phyloP scores from a whole-genome alignment of 192 early-diverging fungal genomes.

The Coemansia sp. region DNA sequence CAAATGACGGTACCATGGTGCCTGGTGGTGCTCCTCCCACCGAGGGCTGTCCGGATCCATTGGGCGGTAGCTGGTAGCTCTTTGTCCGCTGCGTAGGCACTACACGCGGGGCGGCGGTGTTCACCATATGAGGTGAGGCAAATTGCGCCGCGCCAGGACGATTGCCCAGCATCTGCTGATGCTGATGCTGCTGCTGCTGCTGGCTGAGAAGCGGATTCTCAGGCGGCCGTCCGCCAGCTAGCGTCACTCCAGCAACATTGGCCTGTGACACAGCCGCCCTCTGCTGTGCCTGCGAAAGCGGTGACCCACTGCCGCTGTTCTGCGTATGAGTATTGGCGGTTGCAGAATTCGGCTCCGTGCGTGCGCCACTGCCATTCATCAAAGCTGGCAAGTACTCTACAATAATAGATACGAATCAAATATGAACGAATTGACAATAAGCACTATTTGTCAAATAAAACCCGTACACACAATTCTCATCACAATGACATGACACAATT shows the following conservation, averaged over 20 bases:
- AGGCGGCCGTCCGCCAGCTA: background rate
- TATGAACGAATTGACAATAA: background rate
- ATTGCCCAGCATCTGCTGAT: conserved; percentile 7
- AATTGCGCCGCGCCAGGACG: conserved; percentile 15
- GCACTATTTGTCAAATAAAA: background rate
- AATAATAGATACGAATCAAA: background rate
- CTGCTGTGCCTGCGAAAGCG: background rate
- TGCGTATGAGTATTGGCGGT: background rate
- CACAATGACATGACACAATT: background rate
- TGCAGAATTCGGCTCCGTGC: background rate
- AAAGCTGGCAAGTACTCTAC: background rate
- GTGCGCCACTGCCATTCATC: conserved; percentile 1
- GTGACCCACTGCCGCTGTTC: conserved; percentile 1
- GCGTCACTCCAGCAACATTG: background rate
- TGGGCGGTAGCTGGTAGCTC: conserved; percentile 12
- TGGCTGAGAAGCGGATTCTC: conserved; percentile 2
- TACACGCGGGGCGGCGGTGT: conserved; percentile 20
- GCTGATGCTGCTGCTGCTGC: conserved; percentile 18
- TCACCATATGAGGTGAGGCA: conserved; percentile 29
- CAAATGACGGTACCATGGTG: background rate
- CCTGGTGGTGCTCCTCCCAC: background rate
- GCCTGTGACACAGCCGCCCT: background rate
- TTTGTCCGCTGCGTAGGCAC: conserved; percentile 38
- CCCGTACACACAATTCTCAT: background rate
- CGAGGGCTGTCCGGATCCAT: conserved; percentile 9